Conservation (phyloP, 2,329 filamentous ascomycete genomes). For the Grosmannia serpens region DNA sequence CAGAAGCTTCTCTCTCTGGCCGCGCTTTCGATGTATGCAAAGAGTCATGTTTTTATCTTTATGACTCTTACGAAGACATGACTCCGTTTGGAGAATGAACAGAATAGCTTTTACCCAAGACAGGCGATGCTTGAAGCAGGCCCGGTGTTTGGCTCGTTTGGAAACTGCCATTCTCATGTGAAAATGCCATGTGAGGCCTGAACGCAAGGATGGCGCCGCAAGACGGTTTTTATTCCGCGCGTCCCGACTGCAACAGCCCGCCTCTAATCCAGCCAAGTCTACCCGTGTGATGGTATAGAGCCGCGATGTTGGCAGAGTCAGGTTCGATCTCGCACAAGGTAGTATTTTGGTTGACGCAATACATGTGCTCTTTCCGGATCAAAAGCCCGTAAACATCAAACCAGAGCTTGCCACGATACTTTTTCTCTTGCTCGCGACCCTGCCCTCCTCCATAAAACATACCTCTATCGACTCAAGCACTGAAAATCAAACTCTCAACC, state of each 20-base stretch:
- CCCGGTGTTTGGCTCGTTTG: background rate
- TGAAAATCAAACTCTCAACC: background rate
- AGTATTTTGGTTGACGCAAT: too few species aligned
- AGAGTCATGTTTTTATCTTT: background rate
- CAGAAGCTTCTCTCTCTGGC: background rate
- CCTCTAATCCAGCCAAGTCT: too few species aligned
- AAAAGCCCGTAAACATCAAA: too few species aligned
- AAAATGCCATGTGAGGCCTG: background rate
- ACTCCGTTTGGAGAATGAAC: background rate
- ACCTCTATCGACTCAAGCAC: too few species aligned
- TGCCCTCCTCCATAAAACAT: too few species aligned
- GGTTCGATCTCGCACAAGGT: too few species aligned
- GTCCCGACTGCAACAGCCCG: too few species aligned
- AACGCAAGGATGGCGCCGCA: background rate
- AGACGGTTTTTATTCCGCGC: too few species aligned
- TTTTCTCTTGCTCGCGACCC: background rate
- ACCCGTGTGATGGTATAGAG: too few species aligned
- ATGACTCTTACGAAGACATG: slow-evolving; percentile 1
- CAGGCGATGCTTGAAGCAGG: background rate
- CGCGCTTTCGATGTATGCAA: background rate
- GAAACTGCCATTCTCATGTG: too few species aligned
- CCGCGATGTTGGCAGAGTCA: too few species aligned
- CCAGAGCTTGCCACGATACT: background rate
- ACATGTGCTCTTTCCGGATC: too few species aligned
- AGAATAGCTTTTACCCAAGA: background rate